These are phyloP conservation scores for Blastobotrys aristatus DNA, from an alignment of 1,139 yeast genomes.

Conservation along the genomic window DNA sequence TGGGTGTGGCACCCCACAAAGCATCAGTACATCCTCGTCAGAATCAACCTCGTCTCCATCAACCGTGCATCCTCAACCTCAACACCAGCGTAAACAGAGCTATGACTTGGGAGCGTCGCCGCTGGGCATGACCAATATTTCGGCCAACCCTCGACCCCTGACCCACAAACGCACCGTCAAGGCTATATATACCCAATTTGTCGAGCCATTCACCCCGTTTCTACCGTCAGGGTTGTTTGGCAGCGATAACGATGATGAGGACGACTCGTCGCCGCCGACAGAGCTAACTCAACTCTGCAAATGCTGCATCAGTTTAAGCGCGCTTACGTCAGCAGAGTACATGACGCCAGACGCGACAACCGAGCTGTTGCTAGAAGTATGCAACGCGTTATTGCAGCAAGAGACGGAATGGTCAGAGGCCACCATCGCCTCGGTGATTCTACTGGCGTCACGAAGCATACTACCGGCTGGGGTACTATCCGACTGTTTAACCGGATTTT, in stretches of 20 bases:
- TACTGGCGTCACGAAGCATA: slow-evolving; percentile 10
- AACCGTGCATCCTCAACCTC: no score
- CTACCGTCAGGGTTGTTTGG: slow-evolving; percentile 8
- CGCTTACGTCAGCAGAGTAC: slow-evolving; percentile 18
- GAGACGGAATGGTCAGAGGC: slow-evolving; percentile 16
- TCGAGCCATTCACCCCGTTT: slow-evolving; percentile 22
- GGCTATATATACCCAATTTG: slow-evolving; percentile 17
- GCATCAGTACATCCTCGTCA: not conserved
- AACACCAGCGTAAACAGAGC: no score
- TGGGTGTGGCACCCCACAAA: not conserved
- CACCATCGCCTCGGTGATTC: slow-evolving; percentile 16
- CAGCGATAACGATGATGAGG: slow-evolving; percentile 9
- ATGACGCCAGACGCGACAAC: slow-evolving; percentile 17
- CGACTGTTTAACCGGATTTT: slow-evolving; percentile 4
- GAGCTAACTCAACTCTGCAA: slow-evolving; percentile 16
- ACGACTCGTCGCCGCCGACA: no score
- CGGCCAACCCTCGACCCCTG: slow-evolving; percentile 2
- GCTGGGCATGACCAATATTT: slow-evolving; percentile 12
- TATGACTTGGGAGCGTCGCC: not conserved
- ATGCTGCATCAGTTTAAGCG: slow-evolving; percentile 20
- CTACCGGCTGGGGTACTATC: slow-evolving; percentile 5
- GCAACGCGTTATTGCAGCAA: slow-evolving; percentile 15
- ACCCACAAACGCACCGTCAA: slow-evolving; percentile 9
- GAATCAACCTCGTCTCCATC: no score
- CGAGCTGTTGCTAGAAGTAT: slow-evolving; percentile 16